Conservation (phyloP, 1,284 basidiomycete species). For the Malassezia globosa region DNA sequence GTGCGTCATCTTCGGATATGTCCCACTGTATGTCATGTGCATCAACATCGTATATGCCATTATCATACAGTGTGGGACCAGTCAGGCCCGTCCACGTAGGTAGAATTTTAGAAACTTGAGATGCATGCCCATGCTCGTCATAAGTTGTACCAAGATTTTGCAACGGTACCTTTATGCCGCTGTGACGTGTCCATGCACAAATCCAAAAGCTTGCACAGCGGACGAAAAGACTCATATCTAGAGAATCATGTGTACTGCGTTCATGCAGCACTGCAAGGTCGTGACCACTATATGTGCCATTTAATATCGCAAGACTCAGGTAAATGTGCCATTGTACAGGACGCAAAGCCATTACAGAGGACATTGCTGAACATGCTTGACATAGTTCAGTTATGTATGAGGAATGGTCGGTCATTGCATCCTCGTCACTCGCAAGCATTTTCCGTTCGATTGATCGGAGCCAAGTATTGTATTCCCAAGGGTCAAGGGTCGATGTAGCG, state of each 20-base stretch:
- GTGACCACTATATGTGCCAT: not conserved
- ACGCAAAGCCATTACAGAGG: conserved; percentile 2
- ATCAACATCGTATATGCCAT: conserved; percentile 11
- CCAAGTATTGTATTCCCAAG: conserved; percentile 11
- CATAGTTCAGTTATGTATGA: not conserved
- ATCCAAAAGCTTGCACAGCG: conserved; percentile 19
- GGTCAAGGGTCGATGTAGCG: conserved; percentile 11
- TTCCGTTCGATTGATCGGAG: conserved; percentile 8
- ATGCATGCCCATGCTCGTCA: not conserved
- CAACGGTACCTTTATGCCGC: not conserved
- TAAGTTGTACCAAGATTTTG: not conserved
- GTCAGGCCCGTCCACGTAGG: conserved; percentile 7
- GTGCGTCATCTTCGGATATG: not conserved
- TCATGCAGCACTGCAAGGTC: conserved; percentile 22
- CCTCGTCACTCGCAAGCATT: conserved; percentile 3
- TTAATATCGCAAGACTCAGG: not conserved
- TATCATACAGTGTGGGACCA: conserved; percentile 9
- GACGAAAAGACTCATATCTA: conserved; percentile 16
- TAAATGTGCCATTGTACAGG: conserved; percentile 18
- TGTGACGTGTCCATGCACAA: not conserved
- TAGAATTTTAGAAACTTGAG: not conserved
- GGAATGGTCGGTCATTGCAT: not conserved
- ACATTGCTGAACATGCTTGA: conserved; percentile 1
- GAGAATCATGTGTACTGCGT: conserved; percentile 10
- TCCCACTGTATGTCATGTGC: not conserved